A percentile compares a stretch with the other conserved stretches of the same genome.
Evolutionary conservation across 2,329 filamentous ascomycete species (phyloP).

Genomic region (Claviceps purpurea): DNA sequence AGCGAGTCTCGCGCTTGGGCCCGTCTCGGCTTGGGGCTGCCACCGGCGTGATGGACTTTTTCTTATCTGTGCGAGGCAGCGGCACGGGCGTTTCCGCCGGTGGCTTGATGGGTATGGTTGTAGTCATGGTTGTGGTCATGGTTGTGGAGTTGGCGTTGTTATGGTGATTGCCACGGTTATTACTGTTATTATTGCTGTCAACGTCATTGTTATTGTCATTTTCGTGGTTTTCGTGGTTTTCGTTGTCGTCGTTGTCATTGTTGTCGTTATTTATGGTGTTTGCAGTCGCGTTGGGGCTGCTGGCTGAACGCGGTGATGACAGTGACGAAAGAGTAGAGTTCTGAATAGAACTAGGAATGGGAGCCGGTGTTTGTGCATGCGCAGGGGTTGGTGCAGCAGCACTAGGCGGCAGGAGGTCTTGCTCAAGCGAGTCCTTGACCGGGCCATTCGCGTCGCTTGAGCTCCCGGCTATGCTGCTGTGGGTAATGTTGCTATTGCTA

Average conservation of each 20-base stretch:
- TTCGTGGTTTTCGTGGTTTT: too few species aligned
- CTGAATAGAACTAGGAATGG: slow-evolving; percentile 21
- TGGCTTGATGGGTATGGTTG: slow-evolving; percentile 17
- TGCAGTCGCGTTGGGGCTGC: slow-evolving; percentile 12
- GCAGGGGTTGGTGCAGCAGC: slow-evolving; percentile 7
- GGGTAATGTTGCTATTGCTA: slow-evolving; percentile 4
- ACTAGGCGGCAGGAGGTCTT: slow-evolving; percentile 2
- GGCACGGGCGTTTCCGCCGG: slow-evolving; percentile 24
- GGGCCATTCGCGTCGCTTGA: background rate
- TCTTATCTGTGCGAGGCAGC: slow-evolving; percentile 20
- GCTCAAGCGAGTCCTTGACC: background rate
- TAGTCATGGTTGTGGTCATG: slow-evolving; percentile 16
- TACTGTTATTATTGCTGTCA: background rate
- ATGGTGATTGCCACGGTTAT: background rate
- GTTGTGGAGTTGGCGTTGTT: slow-evolving; percentile 10
- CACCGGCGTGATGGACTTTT: slow-evolving; percentile 20
- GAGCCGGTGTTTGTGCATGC: slow-evolving; percentile 29
- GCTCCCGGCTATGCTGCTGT: slow-evolving; percentile 11
- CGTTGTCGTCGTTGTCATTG: background rate
- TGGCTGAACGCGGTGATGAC: slow-evolving; percentile 15
- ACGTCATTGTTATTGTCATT: background rate
- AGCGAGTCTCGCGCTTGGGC: slow-evolving; percentile 32
- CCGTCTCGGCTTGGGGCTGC: slow-evolving; percentile 14
- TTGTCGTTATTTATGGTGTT: background rate
- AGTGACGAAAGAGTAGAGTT: slow-evolving; percentile 17